Percentiles rank a stretch among this genome's conserved stretches.
phyloP scores from a whole-genome alignment of 139 green algal species.

The Asterochloris sp. region DNA sequence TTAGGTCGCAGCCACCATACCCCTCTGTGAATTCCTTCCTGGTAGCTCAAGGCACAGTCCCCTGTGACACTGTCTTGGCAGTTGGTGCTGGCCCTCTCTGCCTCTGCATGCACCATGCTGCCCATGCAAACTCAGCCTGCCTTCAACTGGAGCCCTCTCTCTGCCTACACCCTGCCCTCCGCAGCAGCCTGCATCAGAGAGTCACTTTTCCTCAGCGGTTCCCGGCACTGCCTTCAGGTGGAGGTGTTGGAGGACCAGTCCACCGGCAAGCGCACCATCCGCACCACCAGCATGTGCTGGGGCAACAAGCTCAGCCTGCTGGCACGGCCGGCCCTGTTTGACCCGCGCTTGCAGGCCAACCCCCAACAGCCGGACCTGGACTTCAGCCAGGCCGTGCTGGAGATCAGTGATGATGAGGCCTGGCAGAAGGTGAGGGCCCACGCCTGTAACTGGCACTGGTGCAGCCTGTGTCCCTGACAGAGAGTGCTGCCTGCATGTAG shows the following conservation, averaged over 20 bases:
- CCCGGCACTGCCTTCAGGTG: conserved; percentile 24
- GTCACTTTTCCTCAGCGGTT: neutral
- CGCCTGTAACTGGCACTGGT: neutral
- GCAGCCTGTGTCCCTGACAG: neutral
- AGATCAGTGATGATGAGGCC: conserved; percentile 44
- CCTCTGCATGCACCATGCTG: no score
- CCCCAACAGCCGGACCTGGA: conserved; percentile 47
- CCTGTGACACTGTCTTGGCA: no score
- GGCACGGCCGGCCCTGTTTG: conserved; percentile 38
- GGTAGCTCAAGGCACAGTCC: no score
- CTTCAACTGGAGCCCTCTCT: no score
- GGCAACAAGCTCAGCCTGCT: conserved; percentile 59
- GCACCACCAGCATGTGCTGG: conserved; percentile 53
- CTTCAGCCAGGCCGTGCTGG: conserved; percentile 41
- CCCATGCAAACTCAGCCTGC: no score
- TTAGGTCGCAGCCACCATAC: no score
- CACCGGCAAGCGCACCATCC: conserved; percentile 53
- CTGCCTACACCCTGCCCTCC: no score
- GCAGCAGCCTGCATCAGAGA: no score
- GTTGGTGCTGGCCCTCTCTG: no score
- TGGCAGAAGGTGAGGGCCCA: conserved; percentile 46
- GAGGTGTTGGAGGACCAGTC: conserved; percentile 38
- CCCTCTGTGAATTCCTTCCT: no score
- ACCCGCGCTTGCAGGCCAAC: conserved; percentile 38
- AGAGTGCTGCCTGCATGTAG: no score